phyloP scores from a whole-genome alignment of 2,329 filamentous ascomycete species.

The Apiospora saccharicola region DNA sequence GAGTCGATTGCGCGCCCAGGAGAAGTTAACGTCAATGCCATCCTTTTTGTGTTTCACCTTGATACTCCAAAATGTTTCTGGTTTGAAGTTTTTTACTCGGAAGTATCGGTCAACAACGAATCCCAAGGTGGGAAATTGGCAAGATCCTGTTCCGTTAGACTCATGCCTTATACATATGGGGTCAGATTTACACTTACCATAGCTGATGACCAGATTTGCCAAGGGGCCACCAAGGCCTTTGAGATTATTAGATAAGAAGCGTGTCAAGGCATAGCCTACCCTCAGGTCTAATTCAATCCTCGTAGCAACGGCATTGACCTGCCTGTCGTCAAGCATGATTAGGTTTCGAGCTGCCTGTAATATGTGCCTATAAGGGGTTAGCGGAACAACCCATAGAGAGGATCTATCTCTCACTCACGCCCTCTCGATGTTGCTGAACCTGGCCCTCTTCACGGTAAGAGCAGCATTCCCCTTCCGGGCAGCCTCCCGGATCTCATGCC shows the following conservation, averaged over 20 bases:
- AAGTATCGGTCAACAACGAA: conserved; percentile 98
- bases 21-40: conserved; percentile 80
- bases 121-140: conserved; percentile 94
- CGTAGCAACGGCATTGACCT: conserved; percentile 86
- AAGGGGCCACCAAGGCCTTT: conserved; percentile 74
- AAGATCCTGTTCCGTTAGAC: conserved; percentile 67
- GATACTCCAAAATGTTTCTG: conserved; percentile 93
- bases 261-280: conserved; percentile 91
- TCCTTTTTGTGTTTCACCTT: conserved; percentile 82
- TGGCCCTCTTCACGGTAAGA: conserved; percentile 84
- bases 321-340: conserved; percentile 80
- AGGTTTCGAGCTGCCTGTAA: conserved; percentile 82
- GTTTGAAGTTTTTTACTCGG: conserved; percentile 90
- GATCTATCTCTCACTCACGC: conserved; percentile 62
- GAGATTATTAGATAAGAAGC: conserved; percentile 84
- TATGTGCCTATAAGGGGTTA: conserved; percentile 70
- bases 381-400: neutral
- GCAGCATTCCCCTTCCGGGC: conserved; percentile 76
- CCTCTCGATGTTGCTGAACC: conserved; percentile 95
- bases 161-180: neutral
- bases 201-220: conserved; percentile 75
- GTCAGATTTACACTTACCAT: conserved; percentile 63
- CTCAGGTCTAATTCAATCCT: conserved; percentile 92
- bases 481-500: conserved; percentile 85
- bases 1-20: conserved; percentile 81